These are phyloP conservation scores for Thermoascus crustaceus DNA, from an alignment of 2,329 filamentous ascomycete species.

Conservation along the genomic window DNA sequence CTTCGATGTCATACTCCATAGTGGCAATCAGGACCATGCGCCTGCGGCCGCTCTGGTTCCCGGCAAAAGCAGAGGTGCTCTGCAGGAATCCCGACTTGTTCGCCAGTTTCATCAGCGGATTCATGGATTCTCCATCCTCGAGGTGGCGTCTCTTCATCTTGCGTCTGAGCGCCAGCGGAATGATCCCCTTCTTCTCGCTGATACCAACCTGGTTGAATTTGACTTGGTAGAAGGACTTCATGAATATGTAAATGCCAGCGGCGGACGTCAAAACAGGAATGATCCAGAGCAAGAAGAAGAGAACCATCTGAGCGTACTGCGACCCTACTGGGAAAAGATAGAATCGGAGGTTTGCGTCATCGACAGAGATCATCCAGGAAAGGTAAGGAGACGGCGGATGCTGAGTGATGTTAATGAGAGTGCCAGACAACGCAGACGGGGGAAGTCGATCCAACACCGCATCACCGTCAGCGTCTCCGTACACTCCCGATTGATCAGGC, in stretches of 20 bases:
- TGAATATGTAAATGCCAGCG: slow-evolving; percentile 48
- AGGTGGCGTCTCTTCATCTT: slow-evolving; percentile 24
- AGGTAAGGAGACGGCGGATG: slow-evolving; percentile 48
- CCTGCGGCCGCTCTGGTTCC: slow-evolving; percentile 20
- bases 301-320: slow-evolving; percentile 44
- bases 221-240: slow-evolving; percentile 55
- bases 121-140: slow-evolving; percentile 21
- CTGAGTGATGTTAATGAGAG: slow-evolving; percentile 52
- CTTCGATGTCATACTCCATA: slow-evolving; percentile 65
- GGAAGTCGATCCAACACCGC: slow-evolving; percentile 54
- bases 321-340: slow-evolving; percentile 47
- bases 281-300: slow-evolving; percentile 48
- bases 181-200: slow-evolving; percentile 39
- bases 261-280: slow-evolving; percentile 46
- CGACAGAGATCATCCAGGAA: slow-evolving; percentile 47
- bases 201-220: slow-evolving; percentile 55
- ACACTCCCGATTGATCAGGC: slow-evolving; percentile 52
- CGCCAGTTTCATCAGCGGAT: slow-evolving; percentile 26
- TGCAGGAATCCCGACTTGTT: slow-evolving; percentile 31
- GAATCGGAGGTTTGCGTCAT: slow-evolving; percentile 49
- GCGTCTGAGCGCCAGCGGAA: slow-evolving; percentile 29
- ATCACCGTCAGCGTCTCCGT: slow-evolving; percentile 55
- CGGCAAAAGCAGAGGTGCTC: slow-evolving; percentile 26
- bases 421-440: slow-evolving; percentile 48
- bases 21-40: slow-evolving; percentile 60